A percentile compares a stretch with the other conserved stretches of the same genome.
phyloP scores from a whole-genome alignment of 139 green algal species.

The Eudorina sp. region DNA sequence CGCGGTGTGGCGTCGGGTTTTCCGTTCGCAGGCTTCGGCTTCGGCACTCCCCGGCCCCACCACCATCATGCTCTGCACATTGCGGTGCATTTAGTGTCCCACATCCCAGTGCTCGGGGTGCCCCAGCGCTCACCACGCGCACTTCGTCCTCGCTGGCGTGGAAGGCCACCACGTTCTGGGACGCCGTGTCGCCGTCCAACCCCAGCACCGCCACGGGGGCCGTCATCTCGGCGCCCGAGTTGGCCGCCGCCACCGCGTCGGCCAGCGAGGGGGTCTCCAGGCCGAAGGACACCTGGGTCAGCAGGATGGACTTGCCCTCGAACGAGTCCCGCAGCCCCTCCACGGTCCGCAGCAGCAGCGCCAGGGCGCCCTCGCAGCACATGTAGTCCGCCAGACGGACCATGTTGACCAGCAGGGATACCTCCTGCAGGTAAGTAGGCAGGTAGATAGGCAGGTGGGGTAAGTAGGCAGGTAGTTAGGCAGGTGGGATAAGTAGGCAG shows the following conservation, averaged over 20 bases:
- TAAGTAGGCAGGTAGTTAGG: too few species aligned
- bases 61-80: too few species aligned
- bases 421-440: slow-evolving; percentile 70
- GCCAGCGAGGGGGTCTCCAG: slow-evolving; percentile 10
- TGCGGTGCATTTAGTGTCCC: too few species aligned
- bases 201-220: background rate
- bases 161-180: slow-evolving; percentile 29
- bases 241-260: slow-evolving; percentile 9
- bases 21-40: too few species aligned
- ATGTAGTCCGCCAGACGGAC: slow-evolving; percentile 83
- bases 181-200: background rate
- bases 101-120: too few species aligned
- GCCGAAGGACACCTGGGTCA: slow-evolving; percentile 45
- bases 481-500: too few species aligned
- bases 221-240: background rate
- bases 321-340: slow-evolving; percentile 39
- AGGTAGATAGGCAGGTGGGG: too few species aligned
- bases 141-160: slow-evolving; percentile 47
- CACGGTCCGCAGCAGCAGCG: slow-evolving; percentile 44
- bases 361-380: slow-evolving; percentile 66
- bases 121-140: slow-evolving; percentile 4
- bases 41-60: too few species aligned
- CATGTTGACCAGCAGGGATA: slow-evolving; percentile 74
- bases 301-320: slow-evolving; percentile 23
- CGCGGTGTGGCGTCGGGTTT: too few species aligned